A percentile compares a stretch with the other conserved stretches of the same genome.
Conservation (phyloP, 257 asterid genomes). For the Nyctanthes arbortristis region DNA sequence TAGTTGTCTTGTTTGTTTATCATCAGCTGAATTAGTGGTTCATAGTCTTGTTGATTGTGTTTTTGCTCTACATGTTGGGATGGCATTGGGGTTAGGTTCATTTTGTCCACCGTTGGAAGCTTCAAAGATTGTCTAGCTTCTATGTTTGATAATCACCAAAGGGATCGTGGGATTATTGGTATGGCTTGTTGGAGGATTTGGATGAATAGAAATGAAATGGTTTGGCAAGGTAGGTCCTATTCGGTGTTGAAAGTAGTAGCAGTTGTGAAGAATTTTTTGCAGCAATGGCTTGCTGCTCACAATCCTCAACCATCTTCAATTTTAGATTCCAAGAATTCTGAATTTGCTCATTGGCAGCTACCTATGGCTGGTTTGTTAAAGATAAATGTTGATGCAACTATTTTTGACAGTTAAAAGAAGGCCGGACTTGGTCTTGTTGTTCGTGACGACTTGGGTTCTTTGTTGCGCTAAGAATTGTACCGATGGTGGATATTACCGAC, state of each 20-base stretch:
- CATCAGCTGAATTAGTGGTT: not conserved
- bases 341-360: no score
- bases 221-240: not conserved
- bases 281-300: not conserved
- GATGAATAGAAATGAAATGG: not conserved
- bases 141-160: not conserved
- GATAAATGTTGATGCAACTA: not conserved
- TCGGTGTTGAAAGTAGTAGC: not conserved
- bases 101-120: not conserved
- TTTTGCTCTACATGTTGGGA: not conserved
- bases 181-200: not conserved
- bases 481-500: not conserved
- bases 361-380: not conserved
- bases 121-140: not conserved
- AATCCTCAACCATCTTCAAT: no score
- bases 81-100: not conserved
- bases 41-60: not conserved
- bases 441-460: not conserved
- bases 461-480: not conserved
- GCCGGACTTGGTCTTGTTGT: not conserved
- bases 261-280: not conserved
- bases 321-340: no score
- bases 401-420: not conserved
- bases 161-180: not conserved
- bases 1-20: not conserved